Conservation (phyloP, 2,329 filamentous ascomycete species). For the Penicillium italicum region DNA sequence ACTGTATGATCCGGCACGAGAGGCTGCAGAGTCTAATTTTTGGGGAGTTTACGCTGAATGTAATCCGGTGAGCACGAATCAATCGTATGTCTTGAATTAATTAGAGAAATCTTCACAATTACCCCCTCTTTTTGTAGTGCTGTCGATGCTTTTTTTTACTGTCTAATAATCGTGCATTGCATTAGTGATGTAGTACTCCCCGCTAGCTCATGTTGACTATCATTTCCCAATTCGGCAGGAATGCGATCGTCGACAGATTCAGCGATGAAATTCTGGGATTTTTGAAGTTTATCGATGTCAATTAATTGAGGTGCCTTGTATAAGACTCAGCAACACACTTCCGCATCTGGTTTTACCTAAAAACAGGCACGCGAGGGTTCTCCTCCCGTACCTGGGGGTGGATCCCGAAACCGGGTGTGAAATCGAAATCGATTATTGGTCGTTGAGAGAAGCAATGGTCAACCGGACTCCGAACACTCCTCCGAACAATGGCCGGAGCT, state of each 20-base stretch:
- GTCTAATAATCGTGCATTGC: not conserved
- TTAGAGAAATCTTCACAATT: not conserved
- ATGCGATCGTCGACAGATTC: not conserved
- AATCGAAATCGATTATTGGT: not conserved
- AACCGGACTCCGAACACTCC: constrained; percentile 8
- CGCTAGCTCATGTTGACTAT: not conserved
- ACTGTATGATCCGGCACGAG: not conserved
- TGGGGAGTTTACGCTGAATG: not conserved
- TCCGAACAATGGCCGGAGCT: constrained; percentile 9
- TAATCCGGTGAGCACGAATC: not conserved
- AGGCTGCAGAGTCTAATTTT: not conserved
- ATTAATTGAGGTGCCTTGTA: not conserved
- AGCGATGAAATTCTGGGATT: not conserved
- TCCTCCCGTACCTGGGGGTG: not conserved
- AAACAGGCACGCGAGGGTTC: constrained; percentile 5
- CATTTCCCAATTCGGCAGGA: not conserved
- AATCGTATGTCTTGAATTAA: not conserved
- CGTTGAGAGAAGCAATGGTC: not conserved
- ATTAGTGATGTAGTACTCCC: not conserved
- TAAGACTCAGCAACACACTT: not conserved
- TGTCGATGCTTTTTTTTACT: not conserved
- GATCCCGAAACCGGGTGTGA: not conserved
- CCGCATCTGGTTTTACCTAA: constrained; percentile 7
- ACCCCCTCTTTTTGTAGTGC: not conserved
- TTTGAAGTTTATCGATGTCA: not conserved